Base-by-base conservation (phyloP, 2,329 filamentous ascomycete species). In the Dothidotthia symphoricarpi region DNA sequence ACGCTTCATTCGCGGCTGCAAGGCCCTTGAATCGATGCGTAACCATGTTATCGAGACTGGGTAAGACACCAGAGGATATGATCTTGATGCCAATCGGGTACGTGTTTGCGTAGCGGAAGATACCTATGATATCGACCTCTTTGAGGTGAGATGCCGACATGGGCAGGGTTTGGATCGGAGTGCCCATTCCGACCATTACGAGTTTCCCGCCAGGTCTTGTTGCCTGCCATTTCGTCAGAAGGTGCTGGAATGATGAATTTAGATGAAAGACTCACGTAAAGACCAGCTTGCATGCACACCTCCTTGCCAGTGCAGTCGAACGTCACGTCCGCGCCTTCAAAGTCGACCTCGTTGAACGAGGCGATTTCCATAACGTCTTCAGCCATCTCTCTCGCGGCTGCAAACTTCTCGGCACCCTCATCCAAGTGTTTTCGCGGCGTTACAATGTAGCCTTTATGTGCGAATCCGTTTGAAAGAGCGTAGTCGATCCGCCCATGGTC, bases 171-270 rank as follows among this genome's bases (percentile, higher is more conserved):
- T 77, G 75, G 14, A 75, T 67, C 3, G 75, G 75, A 11, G 75
- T 75, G 1, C 76, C 76, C 76, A 79, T 79, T 6, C 76, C 76
- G 27, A 79, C 74, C 63, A 77, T 75, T 34, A 77, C 67, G 22
- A 78, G 61, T 30, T 74, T 70, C 3, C 75, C 75, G 10, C 76
- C 76, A 1, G 75, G 70, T 54, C 65, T 62, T 41, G 67, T 69
- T 42, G 66, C 59, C 66, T 69, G 30, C 12, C 13, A 3, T 7
- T n/a, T 28, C 24, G 42, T 63, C 24, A 55, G 43, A 17, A 22
- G n/a, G n/a, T 32, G 4, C 9, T 42, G 28, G 34, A n/a, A n/a
- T 12, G 1, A 6, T 2, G 3, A 25, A 7, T 10, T 15, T 12
- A 1, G 3, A 12, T 16, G 15, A 5, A 14, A 12, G 16, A 37